These are phyloP conservation scores for Dendrothele bispora DNA, from an alignment of 768 basidiomycete species.

Conservation along the genomic window DNA sequence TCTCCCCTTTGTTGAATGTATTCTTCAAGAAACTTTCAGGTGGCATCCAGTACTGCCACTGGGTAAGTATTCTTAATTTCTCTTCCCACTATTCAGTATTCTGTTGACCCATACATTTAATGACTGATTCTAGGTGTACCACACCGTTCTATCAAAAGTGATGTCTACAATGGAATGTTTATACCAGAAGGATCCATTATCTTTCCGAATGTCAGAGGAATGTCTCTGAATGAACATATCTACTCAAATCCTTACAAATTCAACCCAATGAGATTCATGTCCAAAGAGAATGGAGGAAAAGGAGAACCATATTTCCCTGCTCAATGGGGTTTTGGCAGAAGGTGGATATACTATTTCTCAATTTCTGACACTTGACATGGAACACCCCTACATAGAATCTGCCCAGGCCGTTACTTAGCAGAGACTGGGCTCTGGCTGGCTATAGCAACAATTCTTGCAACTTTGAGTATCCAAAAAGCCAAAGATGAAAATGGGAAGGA, in stretches of 20 bases:
- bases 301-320: neutral
- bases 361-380: no score
- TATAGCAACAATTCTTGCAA: conserved; percentile 34
- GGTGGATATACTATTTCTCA: neutral
- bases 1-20: neutral
- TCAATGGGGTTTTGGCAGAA: neutral
- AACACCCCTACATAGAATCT: no score
- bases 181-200: conserved; percentile 16
- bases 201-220: conserved; percentile 15
- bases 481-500: conserved; percentile 32
- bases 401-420: conserved; percentile 28
- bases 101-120: neutral
- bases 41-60: no score
- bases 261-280: conserved; percentile 29
- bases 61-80: neutral
- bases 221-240: conserved; percentile 22
- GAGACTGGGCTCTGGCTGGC: conserved; percentile 35
- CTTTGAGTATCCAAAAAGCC: conserved; percentile 38
- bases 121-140: conserved; percentile 1
- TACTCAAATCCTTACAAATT: conserved; percentile 25
- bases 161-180: conserved; percentile 10
- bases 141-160: conserved; percentile 9
- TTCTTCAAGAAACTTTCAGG: no score
- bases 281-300: neutral
- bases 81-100: neutral